These are phyloP conservation scores for Collybiopsis luxurians DNA, from an alignment of 768 basidiomycete genomes.

Conservation along the genomic window DNA sequence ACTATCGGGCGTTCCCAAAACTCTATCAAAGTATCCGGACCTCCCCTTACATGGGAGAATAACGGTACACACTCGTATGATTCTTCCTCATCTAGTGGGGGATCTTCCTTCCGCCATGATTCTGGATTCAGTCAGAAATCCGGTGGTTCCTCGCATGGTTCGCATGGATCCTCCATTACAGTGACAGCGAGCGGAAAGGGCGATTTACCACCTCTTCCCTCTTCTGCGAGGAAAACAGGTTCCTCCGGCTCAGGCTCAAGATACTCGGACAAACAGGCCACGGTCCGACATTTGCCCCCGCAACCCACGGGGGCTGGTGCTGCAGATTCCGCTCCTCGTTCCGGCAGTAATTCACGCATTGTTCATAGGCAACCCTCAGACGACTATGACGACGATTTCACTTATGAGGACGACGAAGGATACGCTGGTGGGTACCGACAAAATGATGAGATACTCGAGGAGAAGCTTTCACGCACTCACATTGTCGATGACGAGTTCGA, in stretches of 20 bases:
- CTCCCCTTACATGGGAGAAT: slow-evolving; percentile 80
- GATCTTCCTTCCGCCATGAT: slow-evolving; percentile 20
- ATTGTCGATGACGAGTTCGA: slow-evolving; percentile 43
- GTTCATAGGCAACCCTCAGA: slow-evolving; percentile 52
- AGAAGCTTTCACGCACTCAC: slow-evolving; percentile 44
- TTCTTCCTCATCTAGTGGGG: slow-evolving; percentile 28
- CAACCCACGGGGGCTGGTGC: slow-evolving; percentile 23
- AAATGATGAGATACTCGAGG: slow-evolving; percentile 42
- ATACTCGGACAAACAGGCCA: slow-evolving; percentile 58
- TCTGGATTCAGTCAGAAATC: slow-evolving; percentile 15
- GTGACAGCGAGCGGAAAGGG: slow-evolving; percentile 38
- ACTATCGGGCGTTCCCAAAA: slow-evolving; percentile 69
- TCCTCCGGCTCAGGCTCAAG: slow-evolving; percentile 22
- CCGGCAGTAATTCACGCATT: slow-evolving; percentile 26
- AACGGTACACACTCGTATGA: slow-evolving; percentile 43
- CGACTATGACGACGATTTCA: slow-evolving; percentile 55
- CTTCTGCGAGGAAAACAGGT: slow-evolving; percentile 19
- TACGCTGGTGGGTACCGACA: slow-evolving; percentile 49
- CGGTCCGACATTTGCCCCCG: slow-evolving; percentile 56
- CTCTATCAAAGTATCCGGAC: slow-evolving; percentile 58
- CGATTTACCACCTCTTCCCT: slow-evolving; percentile 61
- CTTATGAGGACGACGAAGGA: slow-evolving; percentile 45
- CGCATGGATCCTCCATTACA: slow-evolving; percentile 41
- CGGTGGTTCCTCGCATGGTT: slow-evolving; percentile 4
- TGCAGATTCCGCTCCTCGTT: slow-evolving; percentile 16